phyloP scores from a whole-genome alignment of 192 early-diverging fungal genomes.

The Endogone sp. region DNA sequence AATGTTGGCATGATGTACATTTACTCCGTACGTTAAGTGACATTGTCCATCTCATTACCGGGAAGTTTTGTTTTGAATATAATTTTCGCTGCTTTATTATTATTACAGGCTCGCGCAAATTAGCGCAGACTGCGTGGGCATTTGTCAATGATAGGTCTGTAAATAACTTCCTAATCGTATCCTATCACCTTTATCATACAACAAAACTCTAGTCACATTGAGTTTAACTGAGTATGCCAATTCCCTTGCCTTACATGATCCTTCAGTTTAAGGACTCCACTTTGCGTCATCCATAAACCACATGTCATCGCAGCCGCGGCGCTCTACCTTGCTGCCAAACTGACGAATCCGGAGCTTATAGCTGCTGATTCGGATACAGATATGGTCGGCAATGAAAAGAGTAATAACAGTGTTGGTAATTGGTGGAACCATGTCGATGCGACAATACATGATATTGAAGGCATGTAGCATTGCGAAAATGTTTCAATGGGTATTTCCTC shows the following conservation, averaged over 20 bases:
- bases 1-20: too few species aligned
- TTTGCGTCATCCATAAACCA: conserved; percentile 42
- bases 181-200: not conserved
- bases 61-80: not conserved
- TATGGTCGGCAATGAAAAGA: not conserved
- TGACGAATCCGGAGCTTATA: not conserved
- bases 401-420: not conserved
- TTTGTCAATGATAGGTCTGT: conserved; percentile 44
- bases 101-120: conserved; percentile 13
- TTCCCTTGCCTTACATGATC: not conserved
- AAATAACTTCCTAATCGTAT: not conserved
- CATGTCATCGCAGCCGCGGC: conserved; percentile 40
- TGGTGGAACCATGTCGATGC: not conserved
- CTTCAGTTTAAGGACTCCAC: conserved; percentile 34
- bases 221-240: not conserved
- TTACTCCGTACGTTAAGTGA: too few species aligned
- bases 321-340: conserved; percentile 30
- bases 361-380: not conserved
- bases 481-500: not conserved
- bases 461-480: not conserved
- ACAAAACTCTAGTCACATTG: too few species aligned
- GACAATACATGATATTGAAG: conserved; percentile 1
- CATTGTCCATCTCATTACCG: too few species aligned
- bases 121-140: conserved; percentile 46
- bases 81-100: not conserved